A percentile compares a stretch with the other conserved stretches of the same genome.
Evolutionary conservation across 306 rosid species (phyloP).

Genomic region (Gastrolobium villosum): DNA sequence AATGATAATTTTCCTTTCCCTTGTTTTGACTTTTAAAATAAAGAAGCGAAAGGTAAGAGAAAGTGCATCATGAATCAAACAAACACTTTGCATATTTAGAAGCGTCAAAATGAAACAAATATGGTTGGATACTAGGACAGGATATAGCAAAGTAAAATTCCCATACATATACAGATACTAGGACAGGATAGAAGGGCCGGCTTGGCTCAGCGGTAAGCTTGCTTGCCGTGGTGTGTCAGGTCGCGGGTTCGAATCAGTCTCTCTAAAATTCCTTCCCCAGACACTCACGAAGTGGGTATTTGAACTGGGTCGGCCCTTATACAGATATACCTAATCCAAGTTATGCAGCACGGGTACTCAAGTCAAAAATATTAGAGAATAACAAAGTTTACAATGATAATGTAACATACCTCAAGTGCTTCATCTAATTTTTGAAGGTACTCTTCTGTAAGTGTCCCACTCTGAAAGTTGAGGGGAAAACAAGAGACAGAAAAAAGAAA

Average conservation of each 20-base stretch:
- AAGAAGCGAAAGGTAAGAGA: background rate
- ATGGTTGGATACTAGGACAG: constrained; percentile 11
- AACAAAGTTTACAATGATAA: constrained; percentile 9
- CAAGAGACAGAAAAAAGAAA: background rate
- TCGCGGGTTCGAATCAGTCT: too few species aligned
- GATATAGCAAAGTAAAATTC: constrained; percentile 19
- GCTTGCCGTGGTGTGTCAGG: too few species aligned
- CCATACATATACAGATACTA: constrained; percentile 6
- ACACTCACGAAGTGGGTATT: too few species aligned
- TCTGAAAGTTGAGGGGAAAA: constrained; percentile 59
- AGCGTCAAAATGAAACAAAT: background rate
- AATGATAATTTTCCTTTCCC: background rate
- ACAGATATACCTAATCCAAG: constrained; percentile 21
- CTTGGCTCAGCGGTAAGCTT: too few species aligned
- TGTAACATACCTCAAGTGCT: constrained; percentile 78
- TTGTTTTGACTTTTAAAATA: constrained; percentile 6
- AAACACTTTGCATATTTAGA: background rate
- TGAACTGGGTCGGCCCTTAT: too few species aligned
- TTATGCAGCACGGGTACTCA: background rate
- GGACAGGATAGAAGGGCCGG: too few species aligned
- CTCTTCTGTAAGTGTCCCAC: constrained; percentile 77
- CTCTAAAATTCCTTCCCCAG: too few species aligned
- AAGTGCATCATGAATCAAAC: constrained; percentile 23
- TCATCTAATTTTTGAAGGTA: constrained; percentile 80
- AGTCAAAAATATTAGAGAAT: constrained; percentile 27